Evolutionary conservation across 306 rosid genomes (phyloP).

Genomic region (Lotus japonicus): DNA sequence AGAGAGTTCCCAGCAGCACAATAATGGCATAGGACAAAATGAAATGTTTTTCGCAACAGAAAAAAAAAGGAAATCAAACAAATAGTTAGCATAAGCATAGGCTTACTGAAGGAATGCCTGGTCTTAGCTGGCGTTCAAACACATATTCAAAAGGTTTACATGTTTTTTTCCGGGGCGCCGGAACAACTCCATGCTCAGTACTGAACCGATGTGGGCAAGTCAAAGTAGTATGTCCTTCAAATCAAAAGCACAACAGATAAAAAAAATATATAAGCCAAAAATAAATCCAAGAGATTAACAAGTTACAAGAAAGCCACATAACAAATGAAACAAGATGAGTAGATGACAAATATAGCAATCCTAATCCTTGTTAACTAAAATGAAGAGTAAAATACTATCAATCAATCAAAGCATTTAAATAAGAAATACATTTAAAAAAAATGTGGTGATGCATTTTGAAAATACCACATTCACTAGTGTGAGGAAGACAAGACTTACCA

Average conservation of each 20-base stretch:
- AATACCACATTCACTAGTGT: not conserved
- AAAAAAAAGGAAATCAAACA: not conserved
- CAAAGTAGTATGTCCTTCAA: constrained; percentile 87
- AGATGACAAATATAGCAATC: not conserved
- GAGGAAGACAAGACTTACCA: constrained; percentile 31
- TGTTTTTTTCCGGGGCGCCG: constrained; percentile 57
- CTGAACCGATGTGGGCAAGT: constrained; percentile 82
- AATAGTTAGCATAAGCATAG: not conserved
- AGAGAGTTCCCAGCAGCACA: not conserved
- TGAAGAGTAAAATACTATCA: no score
- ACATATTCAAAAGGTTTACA: constrained; percentile 64
- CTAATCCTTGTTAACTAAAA: not conserved
- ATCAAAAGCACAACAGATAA: constrained; percentile 16
- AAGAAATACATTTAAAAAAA: no score
- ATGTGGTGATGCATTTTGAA: no score
- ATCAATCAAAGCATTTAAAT: no score
- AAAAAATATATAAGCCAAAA: not conserved
- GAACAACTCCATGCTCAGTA: constrained; percentile 79
- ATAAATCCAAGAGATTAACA: not conserved
- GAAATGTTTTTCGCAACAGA: not conserved
- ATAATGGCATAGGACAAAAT: not conserved
- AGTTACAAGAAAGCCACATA: not conserved
- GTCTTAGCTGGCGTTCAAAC: constrained; percentile 80
- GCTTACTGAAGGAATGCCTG: constrained; percentile 43
- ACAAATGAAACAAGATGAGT: not conserved